Evolutionary conservation across 257 asterid species (phyloP).

Genomic region (Capsicum rhomboideum): DNA sequence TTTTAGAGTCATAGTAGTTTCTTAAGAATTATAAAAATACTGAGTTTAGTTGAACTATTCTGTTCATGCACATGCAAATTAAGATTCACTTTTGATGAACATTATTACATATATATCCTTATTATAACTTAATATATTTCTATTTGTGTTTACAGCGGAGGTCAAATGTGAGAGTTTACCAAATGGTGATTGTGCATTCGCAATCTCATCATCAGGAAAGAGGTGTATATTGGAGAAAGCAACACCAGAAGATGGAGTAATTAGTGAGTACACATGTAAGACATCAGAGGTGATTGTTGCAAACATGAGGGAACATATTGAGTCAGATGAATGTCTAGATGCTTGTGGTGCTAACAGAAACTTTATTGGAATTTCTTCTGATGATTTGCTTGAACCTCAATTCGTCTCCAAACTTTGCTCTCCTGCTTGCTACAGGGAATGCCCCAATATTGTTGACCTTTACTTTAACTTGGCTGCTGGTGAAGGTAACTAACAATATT

Average conservation of each 20-base stretch:
- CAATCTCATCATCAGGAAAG: constrained; percentile 81
- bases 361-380: constrained; percentile 66
- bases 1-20: no score
- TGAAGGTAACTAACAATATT: constrained; percentile 42
- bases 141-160: constrained; percentile 32
- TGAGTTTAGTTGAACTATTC: not conserved
- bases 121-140: no score
- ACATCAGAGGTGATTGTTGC: constrained; percentile 68
- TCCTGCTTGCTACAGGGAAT: constrained; percentile 53
- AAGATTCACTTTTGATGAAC: not conserved
- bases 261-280: constrained; percentile 45
- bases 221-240: constrained; percentile 75
- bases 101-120: not conserved
- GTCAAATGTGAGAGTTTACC: constrained; percentile 70
- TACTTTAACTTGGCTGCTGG: constrained; percentile 80
- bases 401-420: constrained; percentile 62
- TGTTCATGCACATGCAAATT: not conserved
- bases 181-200: constrained; percentile 38
- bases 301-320: constrained; percentile 54
- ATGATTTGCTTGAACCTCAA: constrained; percentile 45
- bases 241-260: constrained; percentile 18
- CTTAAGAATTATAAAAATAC: no score
- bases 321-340: constrained; percentile 54
- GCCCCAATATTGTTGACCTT: constrained; percentile 78
- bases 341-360: constrained; percentile 67